Evolutionary conservation across 2,329 filamentous ascomycete species (phyloP).

Genomic region (Colletotrichum limetticola): DNA sequence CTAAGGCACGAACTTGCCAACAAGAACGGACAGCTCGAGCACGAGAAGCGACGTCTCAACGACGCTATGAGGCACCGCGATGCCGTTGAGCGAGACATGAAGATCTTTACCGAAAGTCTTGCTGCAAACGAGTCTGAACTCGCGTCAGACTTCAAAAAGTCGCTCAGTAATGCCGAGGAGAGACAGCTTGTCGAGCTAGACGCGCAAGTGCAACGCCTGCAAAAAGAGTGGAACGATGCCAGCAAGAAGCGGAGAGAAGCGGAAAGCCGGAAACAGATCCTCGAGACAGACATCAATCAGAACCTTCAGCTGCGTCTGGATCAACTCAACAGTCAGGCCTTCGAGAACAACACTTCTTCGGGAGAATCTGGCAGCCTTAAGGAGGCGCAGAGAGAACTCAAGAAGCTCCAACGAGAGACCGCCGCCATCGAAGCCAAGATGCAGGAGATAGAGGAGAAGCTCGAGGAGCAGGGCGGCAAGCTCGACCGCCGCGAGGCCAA

Average conservation of each 20-base stretch:
- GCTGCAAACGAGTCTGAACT: slow-evolving; percentile 84
- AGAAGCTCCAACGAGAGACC: slow-evolving; percentile 78
- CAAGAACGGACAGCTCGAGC: slow-evolving; percentile 80
- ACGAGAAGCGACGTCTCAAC: slow-evolving; percentile 78
- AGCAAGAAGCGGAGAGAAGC: slow-evolving; percentile 80
- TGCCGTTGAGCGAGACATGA: slow-evolving; percentile 79
- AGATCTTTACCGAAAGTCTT: slow-evolving; percentile 79
- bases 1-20: slow-evolving; percentile 80
- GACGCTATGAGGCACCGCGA: slow-evolving; percentile 72
- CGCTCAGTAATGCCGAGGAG: slow-evolving; percentile 85
- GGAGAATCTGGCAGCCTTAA: slow-evolving; percentile 72
- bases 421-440: slow-evolving; percentile 75
- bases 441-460: slow-evolving; percentile 77
- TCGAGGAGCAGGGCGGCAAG: slow-evolving; percentile 64
- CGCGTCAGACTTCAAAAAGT: slow-evolving; percentile 90
- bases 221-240: slow-evolving; percentile 80
- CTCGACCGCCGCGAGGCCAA: slow-evolving; percentile 66
- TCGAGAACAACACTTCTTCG: slow-evolving; percentile 66
- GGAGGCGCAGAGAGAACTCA: slow-evolving; percentile 83
- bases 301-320: slow-evolving; percentile 90
- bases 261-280: slow-evolving; percentile 81
- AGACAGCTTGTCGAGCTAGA: slow-evolving; percentile 79
- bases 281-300: slow-evolving; percentile 90
- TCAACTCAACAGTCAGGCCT: slow-evolving; percentile 81
- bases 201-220: slow-evolving; percentile 75